A percentile compares a stretch with the other conserved stretches of the same genome.
These are phyloP conservation scores for Mrakiaceae sp. DNA, from an alignment of 1,284 basidiomycete species.

Conservation along the genomic window DNA sequence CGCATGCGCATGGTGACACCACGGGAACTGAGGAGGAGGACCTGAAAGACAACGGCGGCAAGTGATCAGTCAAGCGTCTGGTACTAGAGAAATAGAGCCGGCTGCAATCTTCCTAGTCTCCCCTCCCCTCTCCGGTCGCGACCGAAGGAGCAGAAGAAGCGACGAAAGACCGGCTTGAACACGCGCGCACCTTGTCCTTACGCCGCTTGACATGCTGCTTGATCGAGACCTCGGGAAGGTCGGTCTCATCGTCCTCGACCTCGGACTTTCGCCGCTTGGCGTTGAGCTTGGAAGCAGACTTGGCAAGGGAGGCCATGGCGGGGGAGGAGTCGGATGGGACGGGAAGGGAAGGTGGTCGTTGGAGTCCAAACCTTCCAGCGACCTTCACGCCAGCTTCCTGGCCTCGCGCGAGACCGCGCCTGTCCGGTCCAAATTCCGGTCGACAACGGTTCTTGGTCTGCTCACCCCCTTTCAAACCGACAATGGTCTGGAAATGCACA, in stretches of 20 bases:
- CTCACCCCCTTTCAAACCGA: too few relatives aligned
- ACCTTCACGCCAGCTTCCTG: too few relatives aligned
- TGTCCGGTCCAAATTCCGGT: too few relatives aligned
- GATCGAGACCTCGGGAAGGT: slow-evolving; percentile 7
- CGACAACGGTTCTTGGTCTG: too few relatives aligned
- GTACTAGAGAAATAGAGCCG: background rate
- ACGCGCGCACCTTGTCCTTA: slow-evolving; percentile 36
- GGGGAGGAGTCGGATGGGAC: background rate
- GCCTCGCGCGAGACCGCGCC: too few relatives aligned
- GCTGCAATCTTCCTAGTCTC: background rate
- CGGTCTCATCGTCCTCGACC: slow-evolving; percentile 2
- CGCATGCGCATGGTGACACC: slow-evolving; percentile 95
- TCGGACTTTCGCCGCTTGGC: slow-evolving; percentile 9
- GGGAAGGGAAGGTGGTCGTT: background rate
- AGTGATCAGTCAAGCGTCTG: background rate
- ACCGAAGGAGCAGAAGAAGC: too few relatives aligned
- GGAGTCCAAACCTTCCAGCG: background rate
- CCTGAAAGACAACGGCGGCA: slow-evolving; percentile 30
- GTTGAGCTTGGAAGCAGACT: slow-evolving; percentile 14
- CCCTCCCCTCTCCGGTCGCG: background rate
- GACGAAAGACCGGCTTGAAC: too few relatives aligned
- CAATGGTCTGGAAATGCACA: too few relatives aligned
- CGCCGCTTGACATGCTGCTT: slow-evolving; percentile 29
- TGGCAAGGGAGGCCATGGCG: slow-evolving; percentile 16
- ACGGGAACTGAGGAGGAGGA: slow-evolving; percentile 82